Evolutionary conservation across 371 early-diverging fungal species (phyloP).

Genomic region (Haplosporangium sp.): DNA sequence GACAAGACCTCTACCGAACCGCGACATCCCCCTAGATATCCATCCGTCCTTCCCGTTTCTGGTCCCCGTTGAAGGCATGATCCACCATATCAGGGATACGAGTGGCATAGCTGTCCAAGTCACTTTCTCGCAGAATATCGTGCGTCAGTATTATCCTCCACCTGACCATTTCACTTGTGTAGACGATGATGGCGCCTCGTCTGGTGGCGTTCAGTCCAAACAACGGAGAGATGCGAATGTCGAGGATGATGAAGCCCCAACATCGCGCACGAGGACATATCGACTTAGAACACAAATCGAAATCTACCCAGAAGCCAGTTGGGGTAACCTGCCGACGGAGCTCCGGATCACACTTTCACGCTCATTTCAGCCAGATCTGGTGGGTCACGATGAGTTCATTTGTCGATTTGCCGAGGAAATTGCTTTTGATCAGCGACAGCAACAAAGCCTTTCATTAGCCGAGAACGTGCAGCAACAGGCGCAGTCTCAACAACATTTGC

Average conservation of each 20-base stretch:
- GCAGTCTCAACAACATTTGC: constrained; percentile 1
- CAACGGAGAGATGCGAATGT: not conserved
- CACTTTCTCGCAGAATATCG: constrained; percentile 31
- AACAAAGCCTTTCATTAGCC: constrained; percentile 9
- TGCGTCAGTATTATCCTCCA: constrained; percentile 53
- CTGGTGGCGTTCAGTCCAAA: not conserved
- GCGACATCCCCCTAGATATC: constrained; percentile 41
- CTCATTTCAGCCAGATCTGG: constrained; percentile 47
- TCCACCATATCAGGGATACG: constrained; percentile 27
- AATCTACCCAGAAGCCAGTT: constrained; percentile 41
- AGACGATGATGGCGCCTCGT: constrained; percentile 7
- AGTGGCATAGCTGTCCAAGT: constrained; percentile 46
- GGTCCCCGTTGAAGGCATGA: constrained; percentile 41
- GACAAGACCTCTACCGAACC: constrained; percentile 27
- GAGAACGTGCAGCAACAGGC: not conserved
- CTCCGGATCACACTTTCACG: constrained; percentile 46
- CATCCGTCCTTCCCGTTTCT: constrained; percentile 51
- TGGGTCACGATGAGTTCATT: constrained; percentile 53
- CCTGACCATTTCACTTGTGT: constrained; percentile 42
- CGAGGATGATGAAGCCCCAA: not conserved
- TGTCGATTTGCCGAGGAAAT: constrained; percentile 54
- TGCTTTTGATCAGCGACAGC: constrained; percentile 29
- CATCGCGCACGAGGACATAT: constrained; percentile 6
- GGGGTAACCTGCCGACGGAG: constrained; percentile 35
- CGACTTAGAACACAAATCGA: constrained; percentile 50